Conservation (phyloP, 441 rosid genomes). For the Pelargonium australe region DNA sequence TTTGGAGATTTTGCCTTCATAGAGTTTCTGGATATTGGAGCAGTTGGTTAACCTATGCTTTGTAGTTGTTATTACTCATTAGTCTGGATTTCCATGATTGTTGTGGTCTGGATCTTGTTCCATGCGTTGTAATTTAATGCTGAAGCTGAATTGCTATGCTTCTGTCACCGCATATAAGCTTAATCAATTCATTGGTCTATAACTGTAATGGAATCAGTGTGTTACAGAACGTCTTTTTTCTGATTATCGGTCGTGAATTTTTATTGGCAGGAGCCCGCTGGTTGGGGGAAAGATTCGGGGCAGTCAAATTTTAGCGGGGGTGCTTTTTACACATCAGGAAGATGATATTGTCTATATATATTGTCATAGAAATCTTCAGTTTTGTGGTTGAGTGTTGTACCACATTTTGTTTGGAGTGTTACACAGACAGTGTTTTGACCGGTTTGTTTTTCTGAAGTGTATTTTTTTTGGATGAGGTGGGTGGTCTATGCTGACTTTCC, state of each 20-base stretch:
- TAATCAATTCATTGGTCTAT: not conserved
- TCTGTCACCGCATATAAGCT: not conserved
- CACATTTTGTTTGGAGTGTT: too few relatives aligned
- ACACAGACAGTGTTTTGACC: too few relatives aligned
- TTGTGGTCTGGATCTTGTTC: not conserved
- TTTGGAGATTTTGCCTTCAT: not conserved
- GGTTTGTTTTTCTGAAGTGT: too few relatives aligned
- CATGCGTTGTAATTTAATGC: not conserved
- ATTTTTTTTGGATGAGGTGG: too few relatives aligned
- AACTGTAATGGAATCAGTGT: not conserved
- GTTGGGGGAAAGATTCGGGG: not conserved
- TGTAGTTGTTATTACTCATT: not conserved
- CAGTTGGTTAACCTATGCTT: not conserved
- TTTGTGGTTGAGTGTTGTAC: not conserved
- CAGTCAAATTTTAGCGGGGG: conserved; percentile 3
- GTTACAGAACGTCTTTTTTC: not conserved
- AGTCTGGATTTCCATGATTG: not conserved
- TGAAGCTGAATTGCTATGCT: not conserved
- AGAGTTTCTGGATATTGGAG: not conserved
- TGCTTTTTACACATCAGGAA: conserved; percentile 6
- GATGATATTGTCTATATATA: not conserved
- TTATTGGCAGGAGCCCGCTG: not conserved
- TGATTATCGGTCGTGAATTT: not conserved
- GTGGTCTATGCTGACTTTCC: too few relatives aligned
- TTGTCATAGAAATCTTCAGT: not conserved